phyloP scores from a whole-genome alignment of 352 stramenopile genomes.

The Globisporangium echinulatum region DNA sequence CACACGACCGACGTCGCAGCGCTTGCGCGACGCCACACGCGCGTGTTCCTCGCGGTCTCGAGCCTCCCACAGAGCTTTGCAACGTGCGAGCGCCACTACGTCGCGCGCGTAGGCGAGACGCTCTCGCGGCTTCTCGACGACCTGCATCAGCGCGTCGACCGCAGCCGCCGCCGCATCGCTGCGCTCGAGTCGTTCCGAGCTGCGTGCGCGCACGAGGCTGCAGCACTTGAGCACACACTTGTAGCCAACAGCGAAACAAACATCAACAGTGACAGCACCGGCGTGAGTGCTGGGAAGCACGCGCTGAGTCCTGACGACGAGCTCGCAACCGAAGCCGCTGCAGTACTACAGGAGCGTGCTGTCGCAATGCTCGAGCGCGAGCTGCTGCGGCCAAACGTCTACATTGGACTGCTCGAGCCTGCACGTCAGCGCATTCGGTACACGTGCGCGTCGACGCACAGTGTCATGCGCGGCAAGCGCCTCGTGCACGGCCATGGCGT shows the following conservation, averaged over 20 bases:
- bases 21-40: constrained; percentile 17
- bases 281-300: neutral
- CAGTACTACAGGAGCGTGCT: constrained; percentile 24
- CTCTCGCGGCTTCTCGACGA: constrained; percentile 27
- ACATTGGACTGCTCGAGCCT: constrained; percentile 59
- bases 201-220: constrained; percentile 22
- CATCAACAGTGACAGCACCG: neutral
- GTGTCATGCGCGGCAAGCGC: constrained; percentile 55
- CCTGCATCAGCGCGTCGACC: constrained; percentile 31
- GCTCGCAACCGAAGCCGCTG: constrained; percentile 21
- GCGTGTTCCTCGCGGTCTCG: constrained; percentile 35
- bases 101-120: constrained; percentile 30
- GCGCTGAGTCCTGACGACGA: neutral
- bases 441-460: constrained; percentile 41
- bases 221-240: neutral
- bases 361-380: constrained; percentile 29
- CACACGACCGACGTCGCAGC: constrained; percentile 24
- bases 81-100: constrained; percentile 41
- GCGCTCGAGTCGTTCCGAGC: constrained; percentile 21
- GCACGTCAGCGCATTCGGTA: constrained; percentile 35
- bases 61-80: constrained; percentile 32
- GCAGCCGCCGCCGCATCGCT: constrained; percentile 27
- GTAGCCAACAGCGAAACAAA: neutral
- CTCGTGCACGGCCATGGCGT: constrained; percentile 50
- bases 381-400: constrained; percentile 40